A percentile compares a stretch with the other conserved stretches of the same genome.
phyloP scores from a whole-genome alignment of 805 yeast genomes.

The Suhomyces emberorum region DNA sequence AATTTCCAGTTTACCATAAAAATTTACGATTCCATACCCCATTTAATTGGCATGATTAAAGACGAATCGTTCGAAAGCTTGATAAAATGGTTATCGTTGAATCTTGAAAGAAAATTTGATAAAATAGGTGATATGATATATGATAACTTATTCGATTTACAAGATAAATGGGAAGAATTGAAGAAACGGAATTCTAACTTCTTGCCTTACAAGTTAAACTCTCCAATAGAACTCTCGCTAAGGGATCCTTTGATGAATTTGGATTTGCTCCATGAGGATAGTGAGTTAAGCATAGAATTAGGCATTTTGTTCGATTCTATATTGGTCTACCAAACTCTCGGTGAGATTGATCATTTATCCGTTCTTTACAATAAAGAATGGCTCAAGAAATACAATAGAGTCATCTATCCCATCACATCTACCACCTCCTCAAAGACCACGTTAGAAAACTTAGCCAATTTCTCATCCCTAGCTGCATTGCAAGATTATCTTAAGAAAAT shows the following conservation, averaged over 20 bases:
- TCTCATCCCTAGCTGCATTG: slow-evolving; percentile 34
- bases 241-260: slow-evolving; percentile 53
- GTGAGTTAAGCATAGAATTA: slow-evolving; percentile 46
- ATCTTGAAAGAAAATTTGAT: slow-evolving; percentile 57
- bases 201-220: slow-evolving; percentile 65
- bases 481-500: slow-evolving; percentile 58
- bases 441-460: slow-evolving; percentile 26
- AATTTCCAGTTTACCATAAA: slow-evolving; percentile 72
- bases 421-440: slow-evolving; percentile 10
- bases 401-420: slow-evolving; percentile 60
- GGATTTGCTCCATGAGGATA: slow-evolving; percentile 45
- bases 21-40: slow-evolving; percentile 74
- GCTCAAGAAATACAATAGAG: slow-evolving; percentile 62
- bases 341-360: slow-evolving; percentile 58
- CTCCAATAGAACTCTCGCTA: slow-evolving; percentile 79
- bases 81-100: slow-evolving; percentile 60
- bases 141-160: slow-evolving; percentile 52
- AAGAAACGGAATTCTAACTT: slow-evolving; percentile 43
- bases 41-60: slow-evolving; percentile 65
- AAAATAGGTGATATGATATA: slow-evolving; percentile 57
- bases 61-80: slow-evolving; percentile 69
- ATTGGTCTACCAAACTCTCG: slow-evolving; percentile 73
- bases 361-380: slow-evolving; percentile 69
- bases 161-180: slow-evolving; percentile 55
- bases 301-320: slow-evolving; percentile 80